Conservation (phyloP, 179 eudicot species). For the Gypsophila paniculata region DNA sequence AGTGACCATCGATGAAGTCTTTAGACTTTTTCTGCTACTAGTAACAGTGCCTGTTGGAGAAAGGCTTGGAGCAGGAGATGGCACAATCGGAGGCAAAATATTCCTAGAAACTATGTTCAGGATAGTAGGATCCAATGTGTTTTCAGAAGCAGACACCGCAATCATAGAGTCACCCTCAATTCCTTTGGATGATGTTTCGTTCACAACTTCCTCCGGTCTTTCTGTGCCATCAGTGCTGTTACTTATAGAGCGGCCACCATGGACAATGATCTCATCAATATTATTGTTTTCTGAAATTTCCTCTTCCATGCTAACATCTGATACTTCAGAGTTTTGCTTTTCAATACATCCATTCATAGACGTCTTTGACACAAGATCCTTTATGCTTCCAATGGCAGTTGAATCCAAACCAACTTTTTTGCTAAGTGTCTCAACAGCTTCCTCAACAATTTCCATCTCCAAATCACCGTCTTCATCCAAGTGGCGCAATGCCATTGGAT, state of each 20-base stretch:
- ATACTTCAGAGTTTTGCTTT: constrained; percentile 41
- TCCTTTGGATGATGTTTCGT: constrained; percentile 27
- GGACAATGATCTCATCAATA: constrained; percentile 28
- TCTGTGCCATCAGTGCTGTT: background rate
- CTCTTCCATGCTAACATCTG: constrained; percentile 78
- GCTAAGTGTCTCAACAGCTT: constrained; percentile 41
- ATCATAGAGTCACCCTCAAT: constrained; percentile 19
- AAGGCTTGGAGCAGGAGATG: constrained; percentile 71
- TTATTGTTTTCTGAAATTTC: constrained; percentile 43
- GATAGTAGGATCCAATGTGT: constrained; percentile 18
- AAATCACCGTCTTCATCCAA: constrained; percentile 78
- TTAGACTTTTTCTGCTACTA: constrained; percentile 71
- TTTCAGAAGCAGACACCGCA: constrained; percentile 21
- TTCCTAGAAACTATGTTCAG: constrained; percentile 39
- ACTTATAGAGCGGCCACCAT: constrained; percentile 14
- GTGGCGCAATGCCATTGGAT: constrained; percentile 52
- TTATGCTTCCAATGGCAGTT: constrained; percentile 23
- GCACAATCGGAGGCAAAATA: constrained; percentile 44
- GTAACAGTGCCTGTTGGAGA: constrained; percentile 53
- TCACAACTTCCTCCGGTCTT: constrained; percentile 21
- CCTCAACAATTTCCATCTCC: constrained; percentile 90
- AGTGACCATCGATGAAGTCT: constrained; percentile 51
- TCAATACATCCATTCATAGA: constrained; percentile 25
- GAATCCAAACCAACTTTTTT: constrained; percentile 28
- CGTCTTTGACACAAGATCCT: constrained; percentile 15